Conservation (phyloP, 2,329 filamentous ascomycete species). For the Nothomitra cinnamomea region DNA sequence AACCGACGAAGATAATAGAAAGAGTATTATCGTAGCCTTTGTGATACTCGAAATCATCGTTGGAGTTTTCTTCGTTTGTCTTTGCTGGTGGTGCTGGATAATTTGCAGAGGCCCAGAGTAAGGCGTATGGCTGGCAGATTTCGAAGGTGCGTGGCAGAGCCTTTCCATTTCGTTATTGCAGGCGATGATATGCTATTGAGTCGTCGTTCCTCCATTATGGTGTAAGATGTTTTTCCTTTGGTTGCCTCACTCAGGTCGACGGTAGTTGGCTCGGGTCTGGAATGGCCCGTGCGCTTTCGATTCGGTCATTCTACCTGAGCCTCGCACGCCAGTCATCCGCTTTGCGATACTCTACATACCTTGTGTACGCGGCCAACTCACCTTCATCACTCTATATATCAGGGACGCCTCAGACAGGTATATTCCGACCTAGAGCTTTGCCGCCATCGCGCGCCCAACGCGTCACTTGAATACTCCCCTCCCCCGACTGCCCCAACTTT, state of each 20-base stretch:
- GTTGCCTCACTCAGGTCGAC: background rate
- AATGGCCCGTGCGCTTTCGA: background rate
- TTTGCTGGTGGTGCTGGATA: background rate
- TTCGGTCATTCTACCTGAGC: background rate
- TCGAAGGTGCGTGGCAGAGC: background rate
- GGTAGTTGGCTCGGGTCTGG: background rate
- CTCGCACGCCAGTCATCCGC: background rate
- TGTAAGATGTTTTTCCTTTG: too few relatives aligned
- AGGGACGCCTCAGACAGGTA: too few relatives aligned
- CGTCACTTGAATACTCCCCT: too few relatives aligned
- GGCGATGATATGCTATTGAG: too few relatives aligned
- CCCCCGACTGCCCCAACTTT: too few relatives aligned
- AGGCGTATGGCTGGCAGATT: background rate
- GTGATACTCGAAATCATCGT: too few relatives aligned
- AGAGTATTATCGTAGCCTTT: too few relatives aligned
- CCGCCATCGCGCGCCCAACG: too few relatives aligned
- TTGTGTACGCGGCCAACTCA: background rate
- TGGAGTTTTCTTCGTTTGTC: background rate
- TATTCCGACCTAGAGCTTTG: too few relatives aligned
- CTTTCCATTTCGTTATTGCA: too few relatives aligned
- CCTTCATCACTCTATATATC: background rate
- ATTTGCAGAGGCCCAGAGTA: background rate
- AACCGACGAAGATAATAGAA: too few relatives aligned
- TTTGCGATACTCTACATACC: background rate
- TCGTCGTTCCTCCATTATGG: too few relatives aligned